Base-by-base conservation (phyloP, 2,329 filamentous ascomycete species). In the Ascocoryne sarcoides region DNA sequence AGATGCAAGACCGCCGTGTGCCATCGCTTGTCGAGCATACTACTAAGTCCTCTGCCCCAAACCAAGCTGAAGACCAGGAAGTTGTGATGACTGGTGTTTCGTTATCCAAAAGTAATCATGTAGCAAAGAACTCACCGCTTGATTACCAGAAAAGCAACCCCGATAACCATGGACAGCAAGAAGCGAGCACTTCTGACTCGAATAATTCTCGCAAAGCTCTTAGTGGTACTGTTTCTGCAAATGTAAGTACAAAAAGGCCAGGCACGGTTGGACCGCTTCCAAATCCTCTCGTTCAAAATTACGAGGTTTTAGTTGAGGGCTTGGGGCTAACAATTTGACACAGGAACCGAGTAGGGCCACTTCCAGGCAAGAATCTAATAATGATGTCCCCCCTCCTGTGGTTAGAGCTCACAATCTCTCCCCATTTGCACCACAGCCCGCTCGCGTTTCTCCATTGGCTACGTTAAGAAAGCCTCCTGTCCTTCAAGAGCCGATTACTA, bases 331-430 rank as follows among this genome's bases (percentile, higher is more conserved):
- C n/a, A n/a, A n/a, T n/a, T n/a, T n/a, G n/a, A 32, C 12, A 3
- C 14, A 21, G 17, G 12, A 20, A 43, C 58, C 58, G 28, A 59
- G 60, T 38, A 54, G 56, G 48, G 51, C 56, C 60, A 61, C 64
- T 53, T 50, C 56, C 53, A 65, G 56, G 57, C 59, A 60, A 50
- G 58, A 55, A 56, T 61, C 57, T 56, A 66, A 53, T 47, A 61
- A 57, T 51, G 67, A 60, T 49, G 43, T 34, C 28, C 64, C 74
- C 37, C 72, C 82, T 46, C 77, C 79, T 38, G 66, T 89, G 43
- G 70, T 89, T 52, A 77, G 79, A 56, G 80, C 79, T 51, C 82
- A 88, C 58, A 80, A 89, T 53, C 75, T 79, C 37, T 80, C 79
- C 26, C 82, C 82, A 31, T 65, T 82, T 56, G 84, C 84, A 37